Percentiles rank a stretch among this genome's conserved stretches.
These are phyloP conservation scores for Aspergillus niger DNA, from an alignment of 2,329 filamentous ascomycete genomes.

Conservation along the genomic window DNA sequence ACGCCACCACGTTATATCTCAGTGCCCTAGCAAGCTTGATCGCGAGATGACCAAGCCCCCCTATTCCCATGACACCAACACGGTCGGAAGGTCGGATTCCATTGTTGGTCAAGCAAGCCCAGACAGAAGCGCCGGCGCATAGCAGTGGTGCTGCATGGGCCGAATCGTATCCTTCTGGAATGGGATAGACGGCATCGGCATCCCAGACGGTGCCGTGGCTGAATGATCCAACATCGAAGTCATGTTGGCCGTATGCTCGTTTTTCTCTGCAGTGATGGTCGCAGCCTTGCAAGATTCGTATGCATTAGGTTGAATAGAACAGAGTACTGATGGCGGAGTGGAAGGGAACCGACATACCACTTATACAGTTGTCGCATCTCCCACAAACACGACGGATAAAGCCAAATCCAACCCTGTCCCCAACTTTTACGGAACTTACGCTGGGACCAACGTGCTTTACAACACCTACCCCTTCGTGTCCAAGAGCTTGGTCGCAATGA, in stretches of 20 bases:
- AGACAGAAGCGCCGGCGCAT: conserved; percentile 42
- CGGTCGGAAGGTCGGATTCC: conserved; percentile 64
- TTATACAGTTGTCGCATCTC: conserved; percentile 32
- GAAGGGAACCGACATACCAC: conserved; percentile 9
- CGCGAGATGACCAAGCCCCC: conserved; percentile 71
- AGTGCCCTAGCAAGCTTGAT: conserved; percentile 68
- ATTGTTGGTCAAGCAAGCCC: conserved; percentile 62
- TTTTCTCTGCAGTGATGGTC: conserved; percentile 27
- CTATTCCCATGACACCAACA: conserved; percentile 69
- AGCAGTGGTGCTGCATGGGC: conserved; percentile 34
- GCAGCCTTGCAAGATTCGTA: background rate
- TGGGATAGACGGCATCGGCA: conserved; percentile 24
- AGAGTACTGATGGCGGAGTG: no score
- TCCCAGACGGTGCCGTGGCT: conserved; percentile 32
- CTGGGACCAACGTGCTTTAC: conserved; percentile 50
- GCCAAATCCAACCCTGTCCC: conserved; percentile 37
- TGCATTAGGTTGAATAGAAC: background rate
- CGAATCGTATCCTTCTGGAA: conserved; percentile 27
- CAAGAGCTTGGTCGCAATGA: conserved; percentile 37
- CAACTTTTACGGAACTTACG: conserved; percentile 49
- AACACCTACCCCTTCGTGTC: conserved; percentile 57
- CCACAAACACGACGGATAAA: conserved; percentile 31
- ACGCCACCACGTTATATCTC: conserved; percentile 55
- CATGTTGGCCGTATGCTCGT: conserved; percentile 26
- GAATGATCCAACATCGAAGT: conserved; percentile 35